Evolutionary conservation across 2,329 filamentous ascomycete species (phyloP).

Genomic region (Exophiala sp.): DNA sequence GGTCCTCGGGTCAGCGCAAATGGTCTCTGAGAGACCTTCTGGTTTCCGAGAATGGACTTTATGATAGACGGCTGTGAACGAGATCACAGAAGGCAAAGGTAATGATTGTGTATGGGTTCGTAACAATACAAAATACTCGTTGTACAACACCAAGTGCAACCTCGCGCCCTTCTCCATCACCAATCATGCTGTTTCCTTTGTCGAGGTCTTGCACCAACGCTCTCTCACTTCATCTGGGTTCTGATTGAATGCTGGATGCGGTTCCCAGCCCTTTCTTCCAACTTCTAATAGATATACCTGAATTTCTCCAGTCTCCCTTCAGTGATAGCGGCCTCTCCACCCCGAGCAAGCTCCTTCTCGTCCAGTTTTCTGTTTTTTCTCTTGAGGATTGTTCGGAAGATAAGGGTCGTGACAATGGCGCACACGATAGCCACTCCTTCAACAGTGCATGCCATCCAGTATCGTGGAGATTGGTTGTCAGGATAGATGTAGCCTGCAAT

Average conservation of each 20-base stretch:
- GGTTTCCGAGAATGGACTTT: background rate
- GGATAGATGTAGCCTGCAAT: background rate
- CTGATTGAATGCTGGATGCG: too few relatives aligned
- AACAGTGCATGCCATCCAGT: background rate
- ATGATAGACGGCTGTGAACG: too few relatives aligned
- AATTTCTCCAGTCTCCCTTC: background rate
- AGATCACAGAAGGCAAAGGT: too few relatives aligned
- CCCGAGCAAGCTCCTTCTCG: background rate
- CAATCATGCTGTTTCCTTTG: too few relatives aligned
- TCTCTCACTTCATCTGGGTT: too few relatives aligned
- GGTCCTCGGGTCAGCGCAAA: too few relatives aligned
- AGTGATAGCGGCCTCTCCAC: background rate
- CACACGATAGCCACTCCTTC: background rate
- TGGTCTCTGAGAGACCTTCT: background rate
- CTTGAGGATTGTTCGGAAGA: background rate
- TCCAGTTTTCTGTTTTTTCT: background rate
- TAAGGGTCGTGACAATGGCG: background rate
- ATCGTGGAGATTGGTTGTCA: background rate
- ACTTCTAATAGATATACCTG: background rate
- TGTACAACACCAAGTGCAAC: too few relatives aligned
- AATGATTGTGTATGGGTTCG: too few relatives aligned
- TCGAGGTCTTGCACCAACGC: too few relatives aligned
- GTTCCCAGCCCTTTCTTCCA: background rate
- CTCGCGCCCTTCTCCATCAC: too few relatives aligned
- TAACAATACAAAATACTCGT: too few relatives aligned